Evolutionary conservation across 129 eudicot genomes (phyloP).

Genomic region (Chrysanthemum lavandulifolium): DNA sequence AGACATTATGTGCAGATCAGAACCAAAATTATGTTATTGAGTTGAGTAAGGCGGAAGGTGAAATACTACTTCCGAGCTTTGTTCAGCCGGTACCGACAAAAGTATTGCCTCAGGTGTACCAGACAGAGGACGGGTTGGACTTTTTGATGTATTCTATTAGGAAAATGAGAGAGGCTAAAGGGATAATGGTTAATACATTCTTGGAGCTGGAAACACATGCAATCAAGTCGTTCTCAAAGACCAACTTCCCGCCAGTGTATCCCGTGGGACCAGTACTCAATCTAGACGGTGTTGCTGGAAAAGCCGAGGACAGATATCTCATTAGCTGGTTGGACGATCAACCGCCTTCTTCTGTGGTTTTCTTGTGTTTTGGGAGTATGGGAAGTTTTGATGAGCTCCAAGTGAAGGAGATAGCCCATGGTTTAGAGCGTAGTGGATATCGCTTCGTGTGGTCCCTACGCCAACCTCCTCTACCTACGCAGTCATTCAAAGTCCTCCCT

Average conservation of each 20-base stretch:
- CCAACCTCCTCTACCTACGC: not conserved
- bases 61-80: slow-evolving; percentile 10
- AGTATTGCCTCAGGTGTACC: slow-evolving; percentile 9
- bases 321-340: not conserved
- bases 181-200: slow-evolving; percentile 8
- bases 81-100: slow-evolving; percentile 16
- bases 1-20: slow-evolving; percentile 8
- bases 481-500: not conserved
- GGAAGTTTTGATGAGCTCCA: not conserved
- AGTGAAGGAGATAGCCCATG: slow-evolving; percentile 13
- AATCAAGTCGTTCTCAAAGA: not conserved
- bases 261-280: slow-evolving; percentile 12
- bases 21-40: not conserved
- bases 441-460: slow-evolving; percentile 14
- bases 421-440: slow-evolving; percentile 3
- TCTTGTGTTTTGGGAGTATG: slow-evolving; percentile 15
- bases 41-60: not conserved
- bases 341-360: slow-evolving; percentile 1
- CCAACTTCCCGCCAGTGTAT: not conserved
- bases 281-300: not conserved
- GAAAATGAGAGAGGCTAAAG: slow-evolving; percentile 12
- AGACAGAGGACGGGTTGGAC: slow-evolving; percentile 4
- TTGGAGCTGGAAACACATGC: slow-evolving; percentile 16
- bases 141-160: not conserved
- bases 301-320: not conserved